Evolutionary conservation across 139 green algal species (phyloP).

Genomic region (Choricystis sp.): DNA sequence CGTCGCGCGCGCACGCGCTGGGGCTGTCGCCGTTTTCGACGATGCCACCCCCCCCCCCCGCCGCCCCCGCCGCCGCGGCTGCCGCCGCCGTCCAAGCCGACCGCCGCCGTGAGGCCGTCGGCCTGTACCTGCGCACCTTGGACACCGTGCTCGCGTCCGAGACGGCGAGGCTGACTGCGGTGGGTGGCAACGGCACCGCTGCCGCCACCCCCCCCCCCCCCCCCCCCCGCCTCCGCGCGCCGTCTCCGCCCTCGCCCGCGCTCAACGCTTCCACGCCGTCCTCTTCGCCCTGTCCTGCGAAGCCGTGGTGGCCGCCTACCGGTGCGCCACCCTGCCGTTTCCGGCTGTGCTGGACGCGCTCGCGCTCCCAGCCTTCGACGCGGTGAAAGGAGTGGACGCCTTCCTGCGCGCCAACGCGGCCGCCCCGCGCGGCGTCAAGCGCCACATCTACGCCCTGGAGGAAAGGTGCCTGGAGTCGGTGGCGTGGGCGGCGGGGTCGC

Average conservation of each 20-base stretch:
- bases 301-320: slow-evolving; percentile 32
- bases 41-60: no score
- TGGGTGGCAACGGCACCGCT: neutral
- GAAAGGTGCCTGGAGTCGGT: slow-evolving; percentile 50
- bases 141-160: slow-evolving; percentile 27
- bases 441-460: slow-evolving; percentile 54
- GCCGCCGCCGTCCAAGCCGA: neutral
- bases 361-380: slow-evolving; percentile 49
- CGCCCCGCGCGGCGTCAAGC: slow-evolving; percentile 34
- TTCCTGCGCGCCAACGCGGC: slow-evolving; percentile 29
- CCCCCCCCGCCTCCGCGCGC: slow-evolving; percentile 15
- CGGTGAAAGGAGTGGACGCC: slow-evolving; percentile 47
- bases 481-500: slow-evolving; percentile 44
- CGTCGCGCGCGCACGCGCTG: no score
- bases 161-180: slow-evolving; percentile 9
- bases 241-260: neutral
- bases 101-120: slow-evolving; percentile 15
- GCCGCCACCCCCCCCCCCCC: neutral
- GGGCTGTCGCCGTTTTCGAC: neutral
- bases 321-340: slow-evolving; percentile 14
- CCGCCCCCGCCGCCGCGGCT: neutral
- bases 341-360: slow-evolving; percentile 33
- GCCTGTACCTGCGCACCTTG: slow-evolving; percentile 52
- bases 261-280: slow-evolving; percentile 48
- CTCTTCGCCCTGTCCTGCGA: slow-evolving; percentile 39